phyloP scores from a whole-genome alignment of 164 flowering plant species.

The Protea cynaroides region DNA sequence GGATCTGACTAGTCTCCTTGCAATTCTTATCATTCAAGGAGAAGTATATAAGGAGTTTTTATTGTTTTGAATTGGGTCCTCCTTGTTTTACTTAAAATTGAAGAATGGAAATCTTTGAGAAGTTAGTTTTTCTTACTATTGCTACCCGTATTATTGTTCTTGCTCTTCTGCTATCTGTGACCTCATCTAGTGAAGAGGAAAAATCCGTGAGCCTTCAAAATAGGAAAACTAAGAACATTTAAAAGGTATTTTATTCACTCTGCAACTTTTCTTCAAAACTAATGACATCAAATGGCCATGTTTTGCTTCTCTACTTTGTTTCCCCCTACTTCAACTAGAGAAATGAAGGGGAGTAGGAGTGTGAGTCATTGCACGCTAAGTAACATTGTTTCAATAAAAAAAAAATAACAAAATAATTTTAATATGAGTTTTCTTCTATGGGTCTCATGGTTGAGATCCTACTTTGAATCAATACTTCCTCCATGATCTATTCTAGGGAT shows the following conservation, averaged over 20 bases:
- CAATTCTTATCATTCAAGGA: not conserved
- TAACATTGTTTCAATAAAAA: too few species aligned
- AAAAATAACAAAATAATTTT: too few species aligned
- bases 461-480: too few species aligned
- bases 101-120: conserved; percentile 12
- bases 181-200: conserved; percentile 19
- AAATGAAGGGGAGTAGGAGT: too few species aligned
- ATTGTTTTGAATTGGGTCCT: conserved; percentile 1
- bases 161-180: conserved; percentile 20
- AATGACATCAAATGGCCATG: too few species aligned
- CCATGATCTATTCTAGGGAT: too few species aligned
- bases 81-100: conserved; percentile 3
- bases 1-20: not conserved
- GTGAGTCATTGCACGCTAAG: too few species aligned
- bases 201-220: conserved; percentile 1
- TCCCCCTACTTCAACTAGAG: not conserved
- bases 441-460: too few species aligned
- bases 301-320: not conserved
- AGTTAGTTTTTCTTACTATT: conserved; percentile 16
- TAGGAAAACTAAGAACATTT: conserved; percentile 10
- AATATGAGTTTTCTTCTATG: too few species aligned
- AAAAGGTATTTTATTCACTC: conserved; percentile 25
- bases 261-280: not conserved
- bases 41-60: not conserved
- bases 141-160: conserved; percentile 19